Evolutionary conservation across 2,329 filamentous ascomycete genomes (phyloP).

Genomic region (Fusarium tanahbumbuense): DNA sequence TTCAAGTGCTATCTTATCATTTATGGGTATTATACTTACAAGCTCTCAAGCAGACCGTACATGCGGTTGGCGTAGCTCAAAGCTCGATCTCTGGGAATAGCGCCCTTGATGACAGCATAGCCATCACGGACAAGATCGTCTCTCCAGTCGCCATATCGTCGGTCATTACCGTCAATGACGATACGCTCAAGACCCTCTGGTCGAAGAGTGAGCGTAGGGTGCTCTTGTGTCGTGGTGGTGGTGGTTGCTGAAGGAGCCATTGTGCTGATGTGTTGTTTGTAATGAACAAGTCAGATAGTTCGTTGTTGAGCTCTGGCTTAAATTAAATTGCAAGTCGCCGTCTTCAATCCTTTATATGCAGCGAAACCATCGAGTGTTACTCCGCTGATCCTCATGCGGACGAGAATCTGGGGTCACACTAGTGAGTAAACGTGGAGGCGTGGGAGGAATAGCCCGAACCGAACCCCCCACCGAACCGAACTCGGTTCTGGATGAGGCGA

Average conservation of each 20-base stretch:
- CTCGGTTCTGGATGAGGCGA: not conserved
- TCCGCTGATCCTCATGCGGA: not conserved
- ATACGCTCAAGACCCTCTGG: slow-evolving; percentile 39
- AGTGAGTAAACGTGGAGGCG: not conserved
- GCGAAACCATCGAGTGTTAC: not conserved
- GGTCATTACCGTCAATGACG: slow-evolving; percentile 34
- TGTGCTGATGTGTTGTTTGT: not conserved
- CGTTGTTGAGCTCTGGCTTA: not conserved
- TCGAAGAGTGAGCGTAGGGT: slow-evolving; percentile 38
- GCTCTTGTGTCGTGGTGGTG: slow-evolving; percentile 19
- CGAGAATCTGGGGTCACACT: slow-evolving; percentile 18
- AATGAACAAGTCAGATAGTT: not conserved
- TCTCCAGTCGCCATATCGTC: slow-evolving; percentile 41
- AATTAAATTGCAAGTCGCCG: not conserved
- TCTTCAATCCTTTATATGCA: slow-evolving; percentile 14
- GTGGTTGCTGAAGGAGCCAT: slow-evolving; percentile 27
- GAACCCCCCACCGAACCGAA: slow-evolving; percentile 7
- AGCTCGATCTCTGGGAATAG: slow-evolving; percentile 36
- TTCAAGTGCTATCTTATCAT: rapidly evolving
- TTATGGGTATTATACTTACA: slow-evolving; percentile 1
- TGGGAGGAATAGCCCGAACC: slow-evolving; percentile 1
- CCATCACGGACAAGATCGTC: slow-evolving; percentile 40
- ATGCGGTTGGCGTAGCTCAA: slow-evolving; percentile 42
- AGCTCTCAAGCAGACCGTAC: slow-evolving; percentile 40
- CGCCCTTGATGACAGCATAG: slow-evolving; percentile 38